phyloP scores from a whole-genome alignment of 352 stramenopile genomes.

The Phytophthora sojae region DNA sequence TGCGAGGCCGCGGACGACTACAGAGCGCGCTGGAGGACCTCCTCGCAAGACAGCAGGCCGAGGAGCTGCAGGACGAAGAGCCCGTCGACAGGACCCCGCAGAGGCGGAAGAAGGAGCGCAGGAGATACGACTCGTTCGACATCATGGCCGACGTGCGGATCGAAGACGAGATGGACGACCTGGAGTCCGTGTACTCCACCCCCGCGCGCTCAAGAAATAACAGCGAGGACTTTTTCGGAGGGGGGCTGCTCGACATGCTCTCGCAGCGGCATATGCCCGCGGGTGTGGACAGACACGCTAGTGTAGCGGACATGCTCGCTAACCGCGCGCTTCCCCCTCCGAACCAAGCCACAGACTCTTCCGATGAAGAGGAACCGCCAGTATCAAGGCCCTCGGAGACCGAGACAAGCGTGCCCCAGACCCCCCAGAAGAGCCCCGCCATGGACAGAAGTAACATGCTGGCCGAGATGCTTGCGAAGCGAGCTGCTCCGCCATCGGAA shows the following conservation, averaged over 20 bases:
- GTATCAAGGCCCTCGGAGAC: slow-evolving; percentile 4
- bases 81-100: slow-evolving; percentile 13
- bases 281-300: slow-evolving; percentile 36
- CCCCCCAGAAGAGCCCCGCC: slow-evolving; percentile 7
- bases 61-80: slow-evolving; percentile 30
- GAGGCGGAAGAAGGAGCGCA: slow-evolving; percentile 27
- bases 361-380: slow-evolving; percentile 18
- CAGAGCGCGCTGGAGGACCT: slow-evolving; percentile 32
- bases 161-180: slow-evolving; percentile 33
- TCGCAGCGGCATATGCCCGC: slow-evolving; percentile 48
- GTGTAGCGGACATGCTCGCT: slow-evolving; percentile 45
- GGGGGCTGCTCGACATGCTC: slow-evolving; percentile 39
- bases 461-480: slow-evolving; percentile 46
- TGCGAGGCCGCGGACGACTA: slow-evolving; percentile 20
- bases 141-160: slow-evolving; percentile 36
- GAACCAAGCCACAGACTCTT: slow-evolving; percentile 9
- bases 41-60: slow-evolving; percentile 26
- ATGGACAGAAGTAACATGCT: slow-evolving; percentile 43
- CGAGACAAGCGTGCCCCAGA: slow-evolving; percentile 1
- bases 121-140: slow-evolving; percentile 45
- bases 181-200: slow-evolving; percentile 37
- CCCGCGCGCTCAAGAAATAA: slow-evolving; percentile 38
- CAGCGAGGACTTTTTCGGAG: slow-evolving; percentile 42
- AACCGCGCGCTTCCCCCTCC: slow-evolving; percentile 17
- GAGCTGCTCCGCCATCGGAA: slow-evolving; percentile 23